Base-by-base conservation (phyloP, 179 eudicot species). In the Pouteria campechiana region DNA sequence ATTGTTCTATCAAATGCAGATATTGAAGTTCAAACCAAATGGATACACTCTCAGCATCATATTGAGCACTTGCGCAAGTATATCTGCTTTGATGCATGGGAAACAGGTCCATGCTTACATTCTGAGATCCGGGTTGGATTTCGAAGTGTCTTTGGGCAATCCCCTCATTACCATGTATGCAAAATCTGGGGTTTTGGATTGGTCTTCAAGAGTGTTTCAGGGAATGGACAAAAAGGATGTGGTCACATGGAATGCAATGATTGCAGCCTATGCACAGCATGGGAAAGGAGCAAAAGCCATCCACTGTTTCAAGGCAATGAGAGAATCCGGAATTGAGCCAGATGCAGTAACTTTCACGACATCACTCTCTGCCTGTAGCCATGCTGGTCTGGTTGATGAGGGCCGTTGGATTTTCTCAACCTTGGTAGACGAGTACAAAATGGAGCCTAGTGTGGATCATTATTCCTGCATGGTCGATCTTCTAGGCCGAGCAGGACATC, bases 311-410 rank as follows among this genome's bases (percentile, higher is more conserved):
- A 57, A 46, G 57, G 32, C 49, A n/a, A 69, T 84, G 83, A 61
- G 58, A 35, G 34, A 37, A 39, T 73, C 63, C 22, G 45, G 30
- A 14, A 43, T 61, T 25, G 49, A 17, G 41, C 93, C 95, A 34
- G 93, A 85, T 63, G 52, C 61, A 25, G 77, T 75, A 20, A 82
- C 83, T 5, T 74, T 79, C 45, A 79, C 83, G 19, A 68, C 75
- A 15, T 73, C 77, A 39, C 75, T 83, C 11, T 71, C 90, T 38
- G 96, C 94, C 65, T 83, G 90, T 47, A 79, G 90, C 41, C 96
- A 72, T 60, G 46, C 92, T 9, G 94, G 94, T 46, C 56, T 87
- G 45, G 67, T 83, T 6, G 49, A 52, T 40, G 80, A 83, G 1
- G 96, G 87, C 7, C 50, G 68, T 38, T 33, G 43, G 7, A 61